Conservation (phyloP, 805 yeast genomes). For the Clavispora asparagi region DNA sequence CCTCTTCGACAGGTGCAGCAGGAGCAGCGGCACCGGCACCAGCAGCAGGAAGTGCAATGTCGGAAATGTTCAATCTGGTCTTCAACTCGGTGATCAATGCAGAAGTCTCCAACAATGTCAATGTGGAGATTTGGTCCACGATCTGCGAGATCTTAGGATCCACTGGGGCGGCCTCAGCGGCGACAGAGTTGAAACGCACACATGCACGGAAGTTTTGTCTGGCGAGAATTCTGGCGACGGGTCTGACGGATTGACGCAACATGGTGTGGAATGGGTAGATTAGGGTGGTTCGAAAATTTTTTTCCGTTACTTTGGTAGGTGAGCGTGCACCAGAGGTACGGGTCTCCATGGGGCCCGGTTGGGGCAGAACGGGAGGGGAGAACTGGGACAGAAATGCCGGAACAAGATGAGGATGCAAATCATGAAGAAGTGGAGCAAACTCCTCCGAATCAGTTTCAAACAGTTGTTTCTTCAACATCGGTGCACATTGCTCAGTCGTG, state of each 20-base stretch:
- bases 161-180: constrained; percentile 47
- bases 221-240: constrained; percentile 28
- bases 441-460: no score
- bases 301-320: background rate
- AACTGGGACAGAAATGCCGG: no score
- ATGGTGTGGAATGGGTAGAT: constrained; percentile 7
- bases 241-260: constrained; percentile 37
- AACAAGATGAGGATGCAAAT: no score
- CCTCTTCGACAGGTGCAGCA: constrained; percentile 68
- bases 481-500: no score
- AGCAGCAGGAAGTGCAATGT: constrained; percentile 71
- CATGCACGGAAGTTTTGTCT: constrained; percentile 19
- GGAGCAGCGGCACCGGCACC: constrained; percentile 55
- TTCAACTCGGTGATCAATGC: constrained; percentile 74
- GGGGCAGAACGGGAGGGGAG: no score
- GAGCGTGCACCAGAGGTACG: constrained; percentile 8
- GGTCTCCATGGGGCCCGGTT: constrained; percentile 3
- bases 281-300: constrained; percentile 8
- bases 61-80: constrained; percentile 85
- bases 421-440: no score
- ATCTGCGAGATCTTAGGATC: constrained; percentile 85
- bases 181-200: constrained; percentile 47
- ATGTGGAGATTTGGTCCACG: constrained; percentile 84
- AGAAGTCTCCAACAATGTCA: constrained; percentile 93
- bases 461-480: no score